phyloP scores from a whole-genome alignment of 208 protist species.

The Trypanosoma lewisi region DNA sequence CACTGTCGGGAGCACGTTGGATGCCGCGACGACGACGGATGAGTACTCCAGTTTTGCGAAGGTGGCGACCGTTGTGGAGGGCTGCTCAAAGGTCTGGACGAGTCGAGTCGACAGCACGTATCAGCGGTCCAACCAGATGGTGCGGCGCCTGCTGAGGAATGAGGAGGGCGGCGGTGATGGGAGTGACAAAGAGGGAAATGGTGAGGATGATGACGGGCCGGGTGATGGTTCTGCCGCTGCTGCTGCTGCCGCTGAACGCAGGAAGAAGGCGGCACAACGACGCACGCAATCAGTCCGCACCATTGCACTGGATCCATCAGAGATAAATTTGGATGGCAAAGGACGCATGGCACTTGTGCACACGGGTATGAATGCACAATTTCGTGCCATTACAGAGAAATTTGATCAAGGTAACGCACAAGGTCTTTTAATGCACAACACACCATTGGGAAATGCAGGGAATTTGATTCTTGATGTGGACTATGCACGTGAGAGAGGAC shows the following conservation, averaged over 20 bases:
- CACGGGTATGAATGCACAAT: slow-evolving; percentile 79
- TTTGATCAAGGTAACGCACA: slow-evolving; percentile 90
- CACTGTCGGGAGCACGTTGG: slow-evolving; percentile 82
- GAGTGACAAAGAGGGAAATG: slow-evolving; percentile 27
- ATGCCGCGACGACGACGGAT: slow-evolving; percentile 46
- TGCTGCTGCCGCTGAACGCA: slow-evolving; percentile 25
- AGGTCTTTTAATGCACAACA: slow-evolving; percentile 83
- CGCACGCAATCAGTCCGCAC: slow-evolving; percentile 45
- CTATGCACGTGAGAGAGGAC: slow-evolving; percentile 42
- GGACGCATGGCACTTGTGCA: slow-evolving; percentile 66
- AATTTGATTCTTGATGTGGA: slow-evolving; percentile 88
- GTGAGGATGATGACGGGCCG: slow-evolving; percentile 28
- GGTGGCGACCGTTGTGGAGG: slow-evolving; percentile 89
- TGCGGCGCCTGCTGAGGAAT: slow-evolving; percentile 81
- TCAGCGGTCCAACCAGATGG: slow-evolving; percentile 83
- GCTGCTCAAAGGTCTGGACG: slow-evolving; percentile 92
- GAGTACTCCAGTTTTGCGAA: slow-evolving; percentile 89
- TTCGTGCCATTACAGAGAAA: slow-evolving; percentile 87
- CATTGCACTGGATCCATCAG: slow-evolving; percentile 65
- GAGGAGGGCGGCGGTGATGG: slow-evolving; percentile 34
- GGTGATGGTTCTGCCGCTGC: slow-evolving; percentile 10
- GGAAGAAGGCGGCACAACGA: slow-evolving; percentile 22
- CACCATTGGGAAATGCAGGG: slow-evolving; percentile 66
- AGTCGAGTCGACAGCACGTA: slow-evolving; percentile 90
- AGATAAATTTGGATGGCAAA: slow-evolving; percentile 87